Evolutionary conservation across 2,329 filamentous ascomycete species (phyloP), one percentile per base, ranked within the genome.

Genomic region (Plenodomus lindquistii): DNA sequence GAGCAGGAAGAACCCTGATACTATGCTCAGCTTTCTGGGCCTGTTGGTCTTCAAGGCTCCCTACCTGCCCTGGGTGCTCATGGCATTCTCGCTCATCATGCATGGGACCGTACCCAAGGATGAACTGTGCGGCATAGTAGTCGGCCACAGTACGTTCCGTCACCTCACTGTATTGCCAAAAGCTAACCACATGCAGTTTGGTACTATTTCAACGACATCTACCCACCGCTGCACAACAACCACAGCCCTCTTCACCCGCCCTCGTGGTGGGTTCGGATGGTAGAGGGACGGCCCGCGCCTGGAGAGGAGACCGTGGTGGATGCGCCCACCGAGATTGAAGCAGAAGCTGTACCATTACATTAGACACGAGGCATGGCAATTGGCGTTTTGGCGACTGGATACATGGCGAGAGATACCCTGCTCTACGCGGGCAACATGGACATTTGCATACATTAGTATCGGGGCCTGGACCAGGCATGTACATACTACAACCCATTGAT

Each of bases 141-240:
- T 97, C 34, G 94, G 94, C 9, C 94, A 99, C 74, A 75, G 80
- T 82, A 71, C 46, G 79, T 51, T 36, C n/a, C 13, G 22, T 19
- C 6, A 19, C 2, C 10, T 8, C 0, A 20, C 6, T 10, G 29
- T 34, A 19, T 45, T 55, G 19, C 10, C 20, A 4, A 5, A n/a
- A 8, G 42, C 54, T 62, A 50, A 66, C 44, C 11, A 10, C 3
- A 17, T 4, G 16, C 46, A 82, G 81, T 97, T 35, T 97, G 92
- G 88, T 99, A 97, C 73, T 99, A 97, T 77, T 97, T 97, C 73
- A 89, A 86, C 50, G 94, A 99, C 71, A 92, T 99, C 15, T 99
- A 96, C 73, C 94, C 94, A 3, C 89, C 91, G 2, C 82, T 97
- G 37, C 89, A 97, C 73, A 85, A 88, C 55, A 91, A 91, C 16